These are phyloP conservation scores for Calonectria pseudoturangicola DNA, from an alignment of 2,329 filamentous ascomycete species.

Conservation along the genomic window DNA sequence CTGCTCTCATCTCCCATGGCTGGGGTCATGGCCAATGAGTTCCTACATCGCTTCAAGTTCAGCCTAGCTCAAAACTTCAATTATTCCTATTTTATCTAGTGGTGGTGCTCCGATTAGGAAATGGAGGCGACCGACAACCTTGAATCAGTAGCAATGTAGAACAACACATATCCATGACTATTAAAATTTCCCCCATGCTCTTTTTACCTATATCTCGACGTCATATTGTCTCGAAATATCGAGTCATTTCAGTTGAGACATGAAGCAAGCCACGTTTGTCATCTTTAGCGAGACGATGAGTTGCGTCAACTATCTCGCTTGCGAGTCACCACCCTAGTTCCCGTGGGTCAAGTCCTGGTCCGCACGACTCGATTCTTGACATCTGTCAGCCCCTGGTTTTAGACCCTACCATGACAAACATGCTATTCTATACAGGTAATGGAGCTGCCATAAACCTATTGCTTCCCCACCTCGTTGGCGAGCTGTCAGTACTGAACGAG, in stretches of 20 bases:
- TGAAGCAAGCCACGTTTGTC: background rate
- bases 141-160: background rate
- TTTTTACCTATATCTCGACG: background rate
- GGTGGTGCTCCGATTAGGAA: background rate
- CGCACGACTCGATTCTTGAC: too few relatives aligned
- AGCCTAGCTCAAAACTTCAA: background rate
- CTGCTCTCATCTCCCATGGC: background rate
- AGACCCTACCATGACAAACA: background rate
- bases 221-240: background rate
- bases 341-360: background rate
- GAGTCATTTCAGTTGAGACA: background rate
- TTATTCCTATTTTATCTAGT: background rate
- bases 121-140: background rate
- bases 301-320: conserved; percentile 7
- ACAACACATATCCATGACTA: background rate
- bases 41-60: background rate
- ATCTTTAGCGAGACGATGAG: background rate
- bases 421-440: background rate
- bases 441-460: background rate
- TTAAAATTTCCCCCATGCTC: background rate
- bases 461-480: background rate
- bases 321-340: background rate
- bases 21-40: background rate
- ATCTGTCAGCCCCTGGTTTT: background rate
- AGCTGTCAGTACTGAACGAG: background rate